These are phyloP conservation scores for Camellia oleifera DNA, from an alignment of 179 eudicot species.

Conservation along the genomic window DNA sequence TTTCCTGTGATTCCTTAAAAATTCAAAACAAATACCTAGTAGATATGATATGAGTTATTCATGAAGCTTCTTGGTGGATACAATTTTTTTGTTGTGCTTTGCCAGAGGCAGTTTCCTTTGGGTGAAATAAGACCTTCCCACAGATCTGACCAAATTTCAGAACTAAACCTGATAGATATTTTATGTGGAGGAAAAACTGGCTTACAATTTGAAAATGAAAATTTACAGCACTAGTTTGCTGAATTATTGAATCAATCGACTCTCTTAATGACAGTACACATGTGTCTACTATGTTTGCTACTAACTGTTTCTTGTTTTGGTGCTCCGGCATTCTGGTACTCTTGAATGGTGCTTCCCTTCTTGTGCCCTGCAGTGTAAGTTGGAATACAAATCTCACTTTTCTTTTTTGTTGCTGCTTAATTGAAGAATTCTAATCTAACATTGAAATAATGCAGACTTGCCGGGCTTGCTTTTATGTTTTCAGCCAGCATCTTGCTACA, in stretches of 20 bases:
- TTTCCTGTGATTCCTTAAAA: too few relatives aligned
- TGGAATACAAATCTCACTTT: not conserved
- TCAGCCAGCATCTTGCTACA: conserved; percentile 86
- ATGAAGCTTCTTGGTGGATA: not conserved
- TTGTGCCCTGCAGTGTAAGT: conserved; percentile 38
- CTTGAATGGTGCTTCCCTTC: conserved; percentile 21
- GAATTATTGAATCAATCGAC: not conserved
- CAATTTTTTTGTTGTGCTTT: too few relatives aligned
- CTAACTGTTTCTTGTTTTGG: conserved; percentile 19
- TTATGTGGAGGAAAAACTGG: not conserved
- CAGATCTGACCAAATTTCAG: too few relatives aligned
- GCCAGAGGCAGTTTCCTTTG: too few relatives aligned
- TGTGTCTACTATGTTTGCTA: not conserved
- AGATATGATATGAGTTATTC: too few relatives aligned
- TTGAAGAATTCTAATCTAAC: conserved; percentile 15
- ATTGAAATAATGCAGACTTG: conserved; percentile 58
- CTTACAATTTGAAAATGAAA: not conserved
- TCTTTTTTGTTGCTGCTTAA: not conserved
- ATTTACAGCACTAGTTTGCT: not conserved
- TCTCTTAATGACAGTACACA: not conserved
- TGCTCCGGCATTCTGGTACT: conserved; percentile 16
- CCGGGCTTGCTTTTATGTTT: conserved; percentile 90
- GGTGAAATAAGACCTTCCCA: too few relatives aligned
- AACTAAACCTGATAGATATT: not conserved
- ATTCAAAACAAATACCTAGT: too few relatives aligned